Evolutionary conservation across 192 early-diverging fungal species (phyloP).

Genomic region (Backusella westeae): DNA sequence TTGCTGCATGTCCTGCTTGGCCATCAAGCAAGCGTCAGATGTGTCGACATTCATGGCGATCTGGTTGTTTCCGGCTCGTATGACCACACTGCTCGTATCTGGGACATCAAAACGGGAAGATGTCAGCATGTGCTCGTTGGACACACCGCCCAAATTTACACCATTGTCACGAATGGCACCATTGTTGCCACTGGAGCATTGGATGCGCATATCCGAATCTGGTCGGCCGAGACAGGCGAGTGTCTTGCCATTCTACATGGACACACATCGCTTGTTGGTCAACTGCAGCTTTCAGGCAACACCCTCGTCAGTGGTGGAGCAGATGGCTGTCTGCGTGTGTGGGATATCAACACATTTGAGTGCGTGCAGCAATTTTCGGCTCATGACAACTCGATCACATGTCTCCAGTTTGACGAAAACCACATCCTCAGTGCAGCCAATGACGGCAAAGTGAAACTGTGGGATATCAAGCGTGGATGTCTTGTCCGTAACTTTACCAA

Average conservation of each 20-base stretch:
- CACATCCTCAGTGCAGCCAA: conserved; percentile 88
- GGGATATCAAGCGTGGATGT: conserved; percentile 86
- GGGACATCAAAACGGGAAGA: conserved; percentile 77
- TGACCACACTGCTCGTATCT: conserved; percentile 88
- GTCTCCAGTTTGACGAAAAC: conserved; percentile 90
- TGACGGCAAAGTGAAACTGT: conserved; percentile 91
- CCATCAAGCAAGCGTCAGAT: conserved; percentile 88
- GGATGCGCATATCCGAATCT: conserved; percentile 89
- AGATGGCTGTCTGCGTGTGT: conserved; percentile 90
- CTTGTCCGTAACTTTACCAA: conserved; percentile 81
- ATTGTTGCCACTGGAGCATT: conserved; percentile 88
- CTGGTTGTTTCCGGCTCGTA: conserved; percentile 89
- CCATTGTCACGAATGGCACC: conserved; percentile 82
- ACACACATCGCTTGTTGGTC: conserved; percentile 90
- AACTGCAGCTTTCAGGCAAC: conserved; percentile 53
- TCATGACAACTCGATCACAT: conserved; percentile 88
- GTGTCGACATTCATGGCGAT: conserved; percentile 82
- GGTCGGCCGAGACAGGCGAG: conserved; percentile 79
- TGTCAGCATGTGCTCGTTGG: conserved; percentile 75
- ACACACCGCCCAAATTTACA: conserved; percentile 92
- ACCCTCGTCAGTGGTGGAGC: conserved; percentile 89
- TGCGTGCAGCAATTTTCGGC: conserved; percentile 66
- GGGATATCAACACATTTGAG: conserved; percentile 67
- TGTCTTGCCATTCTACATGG: conserved; percentile 82
- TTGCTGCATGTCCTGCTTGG: conserved; percentile 77